Conservation (phyloP, 2,329 filamentous ascomycete genomes). For the Myriosclerotinia curreyana region DNA sequence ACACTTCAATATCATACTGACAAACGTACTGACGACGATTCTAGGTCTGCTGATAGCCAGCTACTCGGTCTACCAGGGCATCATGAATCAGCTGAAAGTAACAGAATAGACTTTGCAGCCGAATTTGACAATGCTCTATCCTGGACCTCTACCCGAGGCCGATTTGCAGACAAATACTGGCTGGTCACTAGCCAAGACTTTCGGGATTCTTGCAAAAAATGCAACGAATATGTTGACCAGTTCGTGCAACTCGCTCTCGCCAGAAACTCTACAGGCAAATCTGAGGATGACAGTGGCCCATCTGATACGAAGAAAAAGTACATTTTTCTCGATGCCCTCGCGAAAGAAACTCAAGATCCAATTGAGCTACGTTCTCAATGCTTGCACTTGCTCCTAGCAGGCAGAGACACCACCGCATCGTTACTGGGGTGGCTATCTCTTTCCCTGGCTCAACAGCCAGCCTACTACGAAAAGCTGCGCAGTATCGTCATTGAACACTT, state of each 20-base stretch:
- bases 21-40: neutral
- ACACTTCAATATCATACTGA: neutral
- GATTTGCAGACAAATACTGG: slow-evolving; percentile 27
- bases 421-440: slow-evolving; percentile 40
- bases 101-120: neutral
- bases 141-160: neutral
- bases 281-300: slow-evolving; percentile 34
- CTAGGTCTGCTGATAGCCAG: neutral
- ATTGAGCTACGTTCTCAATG: slow-evolving; percentile 47
- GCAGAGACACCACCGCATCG: slow-evolving; percentile 44
- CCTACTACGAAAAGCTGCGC: slow-evolving; percentile 37
- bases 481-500: slow-evolving; percentile 25
- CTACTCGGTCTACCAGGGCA: neutral
- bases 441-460: slow-evolving; percentile 31
- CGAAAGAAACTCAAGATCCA: slow-evolving; percentile 46
- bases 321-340: slow-evolving; percentile 45
- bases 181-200: slow-evolving; percentile 38
- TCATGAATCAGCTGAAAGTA: neutral
- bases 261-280: slow-evolving; percentile 26
- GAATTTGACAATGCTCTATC: slow-evolving; percentile 8
- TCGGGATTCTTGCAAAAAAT: slow-evolving; percentile 30
- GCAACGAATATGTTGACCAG: slow-evolving; percentile 47
- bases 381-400: slow-evolving; percentile 41
- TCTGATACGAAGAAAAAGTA: slow-evolving; percentile 47
- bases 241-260: slow-evolving; percentile 38